Percentiles rank a stretch among this genome's conserved stretches.
Conservation (phyloP, 768 basidiomycete species). For the Psilocybe subaeruginosa region DNA sequence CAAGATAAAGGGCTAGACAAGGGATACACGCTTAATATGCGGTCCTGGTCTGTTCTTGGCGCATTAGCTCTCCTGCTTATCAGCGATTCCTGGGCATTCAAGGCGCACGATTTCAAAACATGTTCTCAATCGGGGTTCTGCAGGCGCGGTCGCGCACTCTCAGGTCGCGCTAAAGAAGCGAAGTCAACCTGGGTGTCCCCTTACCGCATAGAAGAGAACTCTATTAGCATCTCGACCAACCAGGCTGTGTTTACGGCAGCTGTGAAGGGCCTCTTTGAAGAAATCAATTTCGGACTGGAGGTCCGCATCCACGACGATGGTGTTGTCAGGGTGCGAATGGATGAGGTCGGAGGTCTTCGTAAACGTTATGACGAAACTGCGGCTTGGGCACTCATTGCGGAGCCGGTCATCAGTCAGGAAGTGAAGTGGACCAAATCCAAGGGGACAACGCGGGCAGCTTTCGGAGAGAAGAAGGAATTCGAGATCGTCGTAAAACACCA, state of each 20-base stretch:
- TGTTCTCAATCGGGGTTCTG: slow-evolving; percentile 97
- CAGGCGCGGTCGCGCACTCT: slow-evolving; percentile 80
- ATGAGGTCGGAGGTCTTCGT: slow-evolving; percentile 77
- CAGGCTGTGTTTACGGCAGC: slow-evolving; percentile 70
- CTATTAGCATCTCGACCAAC: slow-evolving; percentile 53
- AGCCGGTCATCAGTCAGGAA: slow-evolving; percentile 64
- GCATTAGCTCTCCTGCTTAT: slow-evolving; percentile 36
- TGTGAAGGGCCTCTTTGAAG: slow-evolving; percentile 86
- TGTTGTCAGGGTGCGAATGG: slow-evolving; percentile 90
- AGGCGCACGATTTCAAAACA: slow-evolving; percentile 89
- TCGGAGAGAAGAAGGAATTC: slow-evolving; percentile 63
- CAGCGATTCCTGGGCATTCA: slow-evolving; percentile 58
- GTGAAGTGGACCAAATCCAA: slow-evolving; percentile 70
- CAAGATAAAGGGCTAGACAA: slow-evolving; percentile 6
- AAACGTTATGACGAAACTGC: slow-evolving; percentile 94
- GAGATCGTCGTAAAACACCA: slow-evolving; percentile 73
- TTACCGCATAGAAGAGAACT: slow-evolving; percentile 70
- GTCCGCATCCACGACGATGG: slow-evolving; percentile 87
- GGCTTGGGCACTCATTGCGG: slow-evolving; percentile 81
- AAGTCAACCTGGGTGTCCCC: slow-evolving; percentile 78
- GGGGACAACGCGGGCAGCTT: slow-evolving; percentile 63
- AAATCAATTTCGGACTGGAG: slow-evolving; percentile 80
- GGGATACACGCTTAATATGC: slow-evolving; percentile 29
- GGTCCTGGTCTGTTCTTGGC: slow-evolving; percentile 37
- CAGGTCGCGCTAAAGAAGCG: slow-evolving; percentile 67